Evolutionary conservation across 1,284 basidiomycete species (phyloP).

Genomic region (Sutorius eximius): DNA sequence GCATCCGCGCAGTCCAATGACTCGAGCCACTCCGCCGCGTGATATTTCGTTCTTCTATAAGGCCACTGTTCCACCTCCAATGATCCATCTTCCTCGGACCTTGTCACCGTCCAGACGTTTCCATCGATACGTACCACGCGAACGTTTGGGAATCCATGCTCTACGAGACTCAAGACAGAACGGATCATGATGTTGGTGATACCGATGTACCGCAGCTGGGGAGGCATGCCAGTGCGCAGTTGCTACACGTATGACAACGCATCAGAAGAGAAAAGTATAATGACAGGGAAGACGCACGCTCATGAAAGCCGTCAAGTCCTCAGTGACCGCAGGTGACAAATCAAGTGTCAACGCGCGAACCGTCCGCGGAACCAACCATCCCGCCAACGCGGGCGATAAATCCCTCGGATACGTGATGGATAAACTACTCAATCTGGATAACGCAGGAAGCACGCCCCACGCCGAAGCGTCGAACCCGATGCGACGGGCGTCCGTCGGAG

Average conservation of each 20-base stretch:
- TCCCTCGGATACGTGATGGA: constrained; percentile 64
- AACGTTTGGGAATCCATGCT: constrained; percentile 60
- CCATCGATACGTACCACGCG: constrained; percentile 54
- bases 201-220: constrained; percentile 52
- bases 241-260: constrained; percentile 42
- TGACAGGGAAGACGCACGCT: constrained; percentile 30
- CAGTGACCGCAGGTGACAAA: constrained; percentile 37
- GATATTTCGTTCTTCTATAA: constrained; percentile 48
- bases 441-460: constrained; percentile 67
- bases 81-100: constrained; percentile 22
- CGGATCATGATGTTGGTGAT: constrained; percentile 50
- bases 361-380: constrained; percentile 64
- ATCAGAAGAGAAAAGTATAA: constrained; percentile 5
- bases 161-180: constrained; percentile 46
- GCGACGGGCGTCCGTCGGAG: constrained; percentile 47
- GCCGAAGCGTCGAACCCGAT: constrained; percentile 66
- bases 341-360: constrained; percentile 55
- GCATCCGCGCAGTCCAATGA: constrained; percentile 58
- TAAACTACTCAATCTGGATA: constrained; percentile 50
- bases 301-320: constrained; percentile 35
- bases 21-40: constrained; percentile 61
- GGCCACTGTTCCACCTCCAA: constrained; percentile 57
- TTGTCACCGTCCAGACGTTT: constrained; percentile 53
- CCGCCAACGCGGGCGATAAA: constrained; percentile 59
- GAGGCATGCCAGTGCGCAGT: constrained; percentile 58